Evolutionary conservation across 352 stramenopile species (phyloP), one percentile per base, ranked within the genome.

Genomic region (Peronospora destructor): DNA sequence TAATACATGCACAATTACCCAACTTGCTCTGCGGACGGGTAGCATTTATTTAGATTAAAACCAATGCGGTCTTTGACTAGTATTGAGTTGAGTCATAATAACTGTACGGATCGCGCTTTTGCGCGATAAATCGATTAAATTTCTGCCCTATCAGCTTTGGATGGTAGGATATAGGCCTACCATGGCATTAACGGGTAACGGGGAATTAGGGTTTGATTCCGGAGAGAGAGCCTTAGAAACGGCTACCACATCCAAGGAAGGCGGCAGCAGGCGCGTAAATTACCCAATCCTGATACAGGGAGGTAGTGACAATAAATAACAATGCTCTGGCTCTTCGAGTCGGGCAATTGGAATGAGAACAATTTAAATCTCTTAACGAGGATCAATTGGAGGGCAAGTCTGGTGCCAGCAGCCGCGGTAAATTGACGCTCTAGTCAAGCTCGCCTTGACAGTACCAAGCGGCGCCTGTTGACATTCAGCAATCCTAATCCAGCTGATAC

Each of bases 131-230:
- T 89, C 78, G 87, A 88, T 87, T 77, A 84, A 88, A 74, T 88
- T 88, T 85, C 71, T 91, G 77, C 77, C 83, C 75, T 93, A 94
- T 94, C 81, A 94, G 74, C 74, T 30, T 72, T 84, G 51, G 73
- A 91, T 84, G 83, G 85, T 91, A 94, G 62, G 65, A 78, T 93
- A 94, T 87, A 83, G 74, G 75, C 64, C 64, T 92, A 93, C 82
- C 82, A 84, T 91, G 84, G 84, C 75, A 75, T 76, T 91, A 85
- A 94, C 76, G 80, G 81, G 81, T 91, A 93, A 95, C 76, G 79
- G 79, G 78, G 73, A 85, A 88, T 93, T 84, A 73, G 83, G 83
- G 80, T 91, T 91, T 78, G 79, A 91, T 91, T 90, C 78, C 45
- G 49, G 37, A 57, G 49, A 57, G 49, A 40, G 49, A 57, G 49